Percentiles rank a stretch among this genome's conserved stretches.
Conservation (phyloP, 306 rosid species). For the Datisca glomerata region DNA sequence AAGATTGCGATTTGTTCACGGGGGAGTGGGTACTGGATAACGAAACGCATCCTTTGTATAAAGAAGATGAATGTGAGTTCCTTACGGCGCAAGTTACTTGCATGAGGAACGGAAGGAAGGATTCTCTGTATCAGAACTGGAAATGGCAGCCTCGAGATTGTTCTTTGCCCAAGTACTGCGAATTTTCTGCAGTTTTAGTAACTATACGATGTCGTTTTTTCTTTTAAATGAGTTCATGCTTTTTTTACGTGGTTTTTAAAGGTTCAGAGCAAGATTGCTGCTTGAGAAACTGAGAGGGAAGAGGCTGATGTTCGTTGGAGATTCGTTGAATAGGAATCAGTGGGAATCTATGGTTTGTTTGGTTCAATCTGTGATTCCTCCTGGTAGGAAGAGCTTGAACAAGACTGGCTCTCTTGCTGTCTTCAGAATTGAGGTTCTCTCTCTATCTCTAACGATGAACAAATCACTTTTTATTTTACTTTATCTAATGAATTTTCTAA, state of each 20-base stretch:
- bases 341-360: constrained; percentile 99
- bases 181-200: background rate
- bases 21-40: constrained; percentile 89
- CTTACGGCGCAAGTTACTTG: constrained; percentile 83
- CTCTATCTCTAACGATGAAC: background rate
- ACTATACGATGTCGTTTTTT: background rate
- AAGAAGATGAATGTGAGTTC: constrained; percentile 80
- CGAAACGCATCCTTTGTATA: constrained; percentile 60
- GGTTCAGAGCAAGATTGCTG: constrained; percentile 75
- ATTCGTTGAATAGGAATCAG: constrained; percentile 85
- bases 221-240: background rate
- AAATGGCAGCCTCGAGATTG: constrained; percentile 92
- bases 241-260: constrained; percentile 9
- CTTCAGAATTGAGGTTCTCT: constrained; percentile 64
- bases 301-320: constrained; percentile 99
- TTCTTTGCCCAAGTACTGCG: constrained; percentile 64
- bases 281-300: constrained; percentile 84
- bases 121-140: constrained; percentile 81
- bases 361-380: constrained; percentile 65
- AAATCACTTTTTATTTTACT: too few relatives aligned
- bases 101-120: constrained; percentile 78
- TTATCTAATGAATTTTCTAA: too few relatives aligned
- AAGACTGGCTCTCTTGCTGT: constrained; percentile 59
- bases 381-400: constrained; percentile 49
- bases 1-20: constrained; percentile 72